Evolutionary conservation across 108 stramenopile species (phyloP).

Genomic region (Pseudonitzschia multiseries): DNA sequence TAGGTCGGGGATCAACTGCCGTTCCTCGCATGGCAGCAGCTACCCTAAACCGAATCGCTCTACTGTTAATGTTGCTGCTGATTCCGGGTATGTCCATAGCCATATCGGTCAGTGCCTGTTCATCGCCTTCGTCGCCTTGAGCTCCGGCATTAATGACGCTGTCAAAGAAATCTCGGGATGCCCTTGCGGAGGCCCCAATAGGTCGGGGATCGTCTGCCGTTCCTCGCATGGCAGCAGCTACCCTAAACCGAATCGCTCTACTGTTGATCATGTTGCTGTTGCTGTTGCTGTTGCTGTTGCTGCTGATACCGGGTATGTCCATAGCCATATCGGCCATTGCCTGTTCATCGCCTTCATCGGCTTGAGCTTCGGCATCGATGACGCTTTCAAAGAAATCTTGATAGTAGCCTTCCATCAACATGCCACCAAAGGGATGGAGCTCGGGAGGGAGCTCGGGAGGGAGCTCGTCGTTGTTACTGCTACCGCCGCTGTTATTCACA

Average conservation of each 20-base stretch:
- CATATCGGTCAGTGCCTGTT: slow-evolving; percentile 27
- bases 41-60: neutral
- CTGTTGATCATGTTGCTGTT: too few relatives aligned
- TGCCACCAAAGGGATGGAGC: slow-evolving; percentile 7
- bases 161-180: too few relatives aligned
- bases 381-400: slow-evolving; percentile 31
- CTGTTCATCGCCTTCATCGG: slow-evolving; percentile 35
- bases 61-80: neutral
- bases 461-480: neutral
- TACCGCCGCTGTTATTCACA: slow-evolving; percentile 2
- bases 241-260: slow-evolving; percentile 2
- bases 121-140: slow-evolving; percentile 32
- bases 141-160: slow-evolving; percentile 12
- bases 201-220: neutral
- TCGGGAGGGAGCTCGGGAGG: too few relatives aligned
- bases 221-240: slow-evolving; percentile 7
- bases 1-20: neutral
- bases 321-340: slow-evolving; percentile 30
- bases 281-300: too few relatives aligned
- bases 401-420: slow-evolving; percentile 26
- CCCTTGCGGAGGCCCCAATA: too few relatives aligned
- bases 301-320: slow-evolving; percentile 28
- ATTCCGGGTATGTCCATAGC: slow-evolving; percentile 31
- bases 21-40: slow-evolving; percentile 8
- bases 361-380: slow-evolving; percentile 7